Evolutionary conservation across 768 basidiomycete genomes (phyloP), one percentile per base, ranked within the genome.

Genomic region (Exsudoporus frostii): DNA sequence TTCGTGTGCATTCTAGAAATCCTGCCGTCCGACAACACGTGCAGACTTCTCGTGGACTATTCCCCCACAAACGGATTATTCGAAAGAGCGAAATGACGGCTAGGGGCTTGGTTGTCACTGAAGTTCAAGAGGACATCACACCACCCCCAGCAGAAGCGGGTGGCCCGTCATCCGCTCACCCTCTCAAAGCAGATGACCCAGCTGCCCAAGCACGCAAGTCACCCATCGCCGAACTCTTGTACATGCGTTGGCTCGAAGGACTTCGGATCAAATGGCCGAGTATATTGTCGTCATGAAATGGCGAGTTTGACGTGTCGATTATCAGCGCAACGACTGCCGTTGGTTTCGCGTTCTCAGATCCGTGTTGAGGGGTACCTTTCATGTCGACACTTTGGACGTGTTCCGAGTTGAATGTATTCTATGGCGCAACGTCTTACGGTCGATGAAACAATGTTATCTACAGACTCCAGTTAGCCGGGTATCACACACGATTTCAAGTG

Each of bases 221-320:
- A 50, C 93, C 95, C 7, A 93, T 98, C 27, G 90, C 93, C 20
- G 96, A 98, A 68, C 79, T 98, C 58, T 75, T 98, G n/a, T 98
- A 98, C 69, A 86, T 95, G 80, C 84, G 96, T 45, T 98, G 96
- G 95, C 75, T 98, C 24, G 91, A 97, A 65, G 94, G 94, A 4
- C 73, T 97, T 48, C 87, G 84, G 71, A 75, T 94, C 65, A 94
- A 92, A 68, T 95, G 93, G 93, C 91, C 91, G 6, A 88, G 77
- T 62, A 77, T 90, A 45, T 71, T 79, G 37, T 78, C 67, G 13
- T 69, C 61, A 40, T 66, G 45, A 58, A 48, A 29, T 14, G 24
- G 15, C 45, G 7, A 17, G 22, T 34, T 33, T 9, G 7, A 34
- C 29, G 27, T 9, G 34, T 33, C 9, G 43, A 46, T 8, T 22